A percentile compares a stretch with the other conserved stretches of the same genome.
These are phyloP conservation scores for Lepraria neglecta DNA, from an alignment of 495 filamentous ascomycete genomes.

Conservation along the genomic window DNA sequence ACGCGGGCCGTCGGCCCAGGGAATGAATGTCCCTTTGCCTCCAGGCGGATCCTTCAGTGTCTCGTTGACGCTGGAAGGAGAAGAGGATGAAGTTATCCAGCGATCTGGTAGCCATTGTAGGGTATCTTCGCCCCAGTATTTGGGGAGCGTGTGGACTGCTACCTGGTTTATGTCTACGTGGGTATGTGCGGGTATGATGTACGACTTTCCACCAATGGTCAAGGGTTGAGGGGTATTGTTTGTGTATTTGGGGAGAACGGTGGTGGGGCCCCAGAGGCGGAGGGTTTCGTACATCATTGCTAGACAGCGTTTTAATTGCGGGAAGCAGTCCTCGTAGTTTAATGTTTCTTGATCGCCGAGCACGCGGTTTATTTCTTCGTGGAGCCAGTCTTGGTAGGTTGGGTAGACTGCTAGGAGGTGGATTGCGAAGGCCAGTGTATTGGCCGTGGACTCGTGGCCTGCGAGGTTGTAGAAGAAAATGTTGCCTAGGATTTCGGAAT, in stretches of 20 bases:
- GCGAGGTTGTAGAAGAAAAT: slow-evolving; percentile 29
- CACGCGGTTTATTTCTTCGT: slow-evolving; percentile 23
- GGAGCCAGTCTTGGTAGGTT: slow-evolving; percentile 25
- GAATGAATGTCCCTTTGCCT: slow-evolving; percentile 37
- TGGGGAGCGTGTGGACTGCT: slow-evolving; percentile 38
- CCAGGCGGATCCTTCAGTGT: neutral
- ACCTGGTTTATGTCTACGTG: slow-evolving; percentile 34
- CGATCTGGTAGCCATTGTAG: slow-evolving; percentile 31
- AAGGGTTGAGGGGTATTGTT: slow-evolving; percentile 17
- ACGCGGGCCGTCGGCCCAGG: slow-evolving; percentile 63
- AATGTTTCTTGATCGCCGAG: slow-evolving; percentile 37
- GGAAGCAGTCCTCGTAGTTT: slow-evolving; percentile 39
- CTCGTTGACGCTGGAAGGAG: neutral
- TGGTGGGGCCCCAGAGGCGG: slow-evolving; percentile 17
- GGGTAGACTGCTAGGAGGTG: slow-evolving; percentile 24
- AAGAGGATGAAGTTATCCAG: slow-evolving; percentile 23
- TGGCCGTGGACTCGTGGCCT: slow-evolving; percentile 31
- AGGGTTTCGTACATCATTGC: slow-evolving; percentile 40
- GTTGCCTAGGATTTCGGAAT: slow-evolving; percentile 30
- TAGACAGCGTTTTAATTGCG: slow-evolving; percentile 39
- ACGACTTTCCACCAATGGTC: slow-evolving; percentile 16
- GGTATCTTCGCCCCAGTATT: slow-evolving; percentile 40
- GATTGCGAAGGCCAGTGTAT: slow-evolving; percentile 20
- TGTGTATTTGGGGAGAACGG: slow-evolving; percentile 13
- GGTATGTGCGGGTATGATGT: slow-evolving; percentile 35